These are phyloP conservation scores for Backusella luteola DNA, from an alignment of 192 early-diverging fungal species.

Conservation along the genomic window DNA sequence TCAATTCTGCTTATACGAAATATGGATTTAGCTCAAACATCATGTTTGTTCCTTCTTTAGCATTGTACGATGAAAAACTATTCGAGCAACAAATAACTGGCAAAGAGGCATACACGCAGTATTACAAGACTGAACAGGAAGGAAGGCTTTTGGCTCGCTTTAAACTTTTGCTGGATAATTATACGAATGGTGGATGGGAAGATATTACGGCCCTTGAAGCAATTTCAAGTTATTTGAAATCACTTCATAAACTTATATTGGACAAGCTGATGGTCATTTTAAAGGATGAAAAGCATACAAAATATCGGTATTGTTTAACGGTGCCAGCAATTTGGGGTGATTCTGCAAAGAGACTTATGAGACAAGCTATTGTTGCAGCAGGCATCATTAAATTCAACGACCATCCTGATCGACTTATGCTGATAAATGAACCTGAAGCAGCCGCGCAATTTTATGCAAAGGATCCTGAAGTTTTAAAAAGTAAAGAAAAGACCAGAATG, in stretches of 20 bases:
- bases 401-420: conserved; percentile 30
- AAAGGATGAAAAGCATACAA: neutral
- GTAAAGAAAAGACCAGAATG: conserved; percentile 37
- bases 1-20: neutral
- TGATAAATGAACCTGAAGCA: conserved; percentile 41
- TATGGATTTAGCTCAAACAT: neutral
- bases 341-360: conserved; percentile 40
- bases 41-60: neutral
- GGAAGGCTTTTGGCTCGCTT: conserved; percentile 15
- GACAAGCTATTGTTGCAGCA: conserved; percentile 38
- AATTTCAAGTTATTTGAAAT: conserved; percentile 12
- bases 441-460: conserved; percentile 42
- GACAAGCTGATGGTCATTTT: neutral
- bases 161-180: neutral
- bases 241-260: neutral
- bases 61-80: neutral
- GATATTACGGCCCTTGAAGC: conserved; percentile 35
- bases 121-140: conserved; percentile 30
- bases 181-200: neutral
- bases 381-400: conserved; percentile 36
- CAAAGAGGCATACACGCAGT: conserved; percentile 30
- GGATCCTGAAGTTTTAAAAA: conserved; percentile 39
- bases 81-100: conserved; percentile 28
- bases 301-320: neutral
- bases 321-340: conserved; percentile 40